Percentiles rank a stretch among this genome's conserved stretches.
Conservation (phyloP, 2,329 filamentous ascomycete genomes). For the Colletotrichum plurivorum region DNA sequence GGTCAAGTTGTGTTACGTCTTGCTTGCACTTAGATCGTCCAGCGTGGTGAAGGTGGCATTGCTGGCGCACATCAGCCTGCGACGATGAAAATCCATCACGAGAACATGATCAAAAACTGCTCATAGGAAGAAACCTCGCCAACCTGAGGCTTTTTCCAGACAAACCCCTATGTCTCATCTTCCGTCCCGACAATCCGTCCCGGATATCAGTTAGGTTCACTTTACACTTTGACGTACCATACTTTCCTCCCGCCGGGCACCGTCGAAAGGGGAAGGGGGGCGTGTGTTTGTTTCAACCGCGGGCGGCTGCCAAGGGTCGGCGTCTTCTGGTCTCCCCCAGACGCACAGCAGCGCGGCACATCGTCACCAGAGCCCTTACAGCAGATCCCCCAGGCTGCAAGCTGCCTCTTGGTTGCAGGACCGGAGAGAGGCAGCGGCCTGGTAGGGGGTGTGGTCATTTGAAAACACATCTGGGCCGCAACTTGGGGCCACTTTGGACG, state of each 20-base stretch:
- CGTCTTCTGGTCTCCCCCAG: slow-evolving; percentile 8
- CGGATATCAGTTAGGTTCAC: neutral
- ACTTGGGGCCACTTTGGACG: neutral
- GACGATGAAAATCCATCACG: slow-evolving; percentile 19
- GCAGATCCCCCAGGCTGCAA: neutral
- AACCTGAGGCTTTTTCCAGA: neutral
- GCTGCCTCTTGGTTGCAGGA: neutral
- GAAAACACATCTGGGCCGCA: slow-evolving; percentile 2
- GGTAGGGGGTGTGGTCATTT: slow-evolving; percentile 15
- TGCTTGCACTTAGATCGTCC: slow-evolving; percentile 8
- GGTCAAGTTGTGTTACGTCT: neutral
- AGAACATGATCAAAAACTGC: slow-evolving; percentile 10
- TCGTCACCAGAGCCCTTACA: slow-evolving; percentile 30
- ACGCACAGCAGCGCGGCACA: slow-evolving; percentile 1
- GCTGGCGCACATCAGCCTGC: neutral
- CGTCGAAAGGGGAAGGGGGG: neutral
- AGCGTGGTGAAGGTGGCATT: slow-evolving; percentile 20
- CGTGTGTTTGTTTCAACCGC: neutral
- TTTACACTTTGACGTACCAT: neutral
- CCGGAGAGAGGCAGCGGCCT: neutral
- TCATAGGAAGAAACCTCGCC: neutral
- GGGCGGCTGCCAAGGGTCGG: neutral
- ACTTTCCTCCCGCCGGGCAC: too few species aligned
- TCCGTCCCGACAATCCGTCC: slow-evolving; percentile 17
- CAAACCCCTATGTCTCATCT: slow-evolving; percentile 8